A percentile compares a stretch with the other conserved stretches of the same genome.
phyloP scores from a whole-genome alignment of 257 asterid genomes.

The Solanum chaucha region DNA sequence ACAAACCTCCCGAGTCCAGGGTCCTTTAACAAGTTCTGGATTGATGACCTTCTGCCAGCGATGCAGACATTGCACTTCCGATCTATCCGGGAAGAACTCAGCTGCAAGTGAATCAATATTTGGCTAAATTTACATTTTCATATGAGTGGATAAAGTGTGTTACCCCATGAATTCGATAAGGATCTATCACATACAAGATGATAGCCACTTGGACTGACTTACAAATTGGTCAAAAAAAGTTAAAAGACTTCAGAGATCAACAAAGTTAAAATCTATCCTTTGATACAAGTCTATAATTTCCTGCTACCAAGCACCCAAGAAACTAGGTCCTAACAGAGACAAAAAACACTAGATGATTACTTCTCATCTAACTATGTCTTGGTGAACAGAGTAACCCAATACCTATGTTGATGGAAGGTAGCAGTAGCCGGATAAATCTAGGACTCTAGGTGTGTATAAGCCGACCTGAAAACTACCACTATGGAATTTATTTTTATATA shows the following conservation, averaged over 20 bases:
- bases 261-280: neutral
- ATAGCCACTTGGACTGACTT: neutral
- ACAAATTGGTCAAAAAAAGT: neutral
- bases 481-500: neutral
- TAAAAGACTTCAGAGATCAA: neutral
- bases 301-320: neutral
- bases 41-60: constrained; percentile 99
- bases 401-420: neutral
- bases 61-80: constrained; percentile 99
- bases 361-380: neutral
- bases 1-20: constrained; percentile 90
- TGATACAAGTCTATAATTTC: neutral
- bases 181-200: neutral
- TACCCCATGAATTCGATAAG: neutral
- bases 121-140: neutral
- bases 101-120: constrained; percentile 42
- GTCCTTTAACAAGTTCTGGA: constrained; percentile 99
- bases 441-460: neutral
- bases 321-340: neutral
- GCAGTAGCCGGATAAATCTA: neutral
- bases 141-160: neutral
- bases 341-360: neutral
- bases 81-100: constrained; percentile 91
- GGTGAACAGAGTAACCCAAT: neutral
- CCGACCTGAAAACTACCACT: neutral